Conservation (phyloP, 768 basidiomycete species). For the Stropharia rugosoannulata region DNA sequence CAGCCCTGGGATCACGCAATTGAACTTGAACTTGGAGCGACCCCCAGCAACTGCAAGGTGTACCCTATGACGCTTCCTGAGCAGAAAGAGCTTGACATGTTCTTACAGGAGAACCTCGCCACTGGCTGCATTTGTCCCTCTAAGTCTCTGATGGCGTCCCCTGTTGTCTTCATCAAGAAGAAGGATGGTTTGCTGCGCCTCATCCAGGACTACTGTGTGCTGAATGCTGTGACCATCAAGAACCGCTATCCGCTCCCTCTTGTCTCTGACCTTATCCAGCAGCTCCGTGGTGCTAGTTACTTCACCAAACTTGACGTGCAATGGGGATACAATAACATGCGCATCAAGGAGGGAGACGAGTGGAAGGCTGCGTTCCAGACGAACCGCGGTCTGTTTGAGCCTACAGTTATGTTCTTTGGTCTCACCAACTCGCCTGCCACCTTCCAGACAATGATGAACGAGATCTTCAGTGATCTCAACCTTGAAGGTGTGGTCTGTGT, state of each 20-base stretch:
- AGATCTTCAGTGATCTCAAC: too few relatives aligned
- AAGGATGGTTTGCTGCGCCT: not conserved
- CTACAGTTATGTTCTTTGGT: constrained; percentile 34
- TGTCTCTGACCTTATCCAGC: constrained; percentile 14
- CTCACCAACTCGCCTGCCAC: constrained; percentile 21
- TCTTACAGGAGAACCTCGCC: not conserved
- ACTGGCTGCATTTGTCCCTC: not conserved
- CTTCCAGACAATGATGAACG: too few relatives aligned
- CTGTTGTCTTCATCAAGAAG: not conserved
- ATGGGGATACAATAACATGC: too few relatives aligned
- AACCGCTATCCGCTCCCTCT: constrained; percentile 29
- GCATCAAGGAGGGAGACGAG: constrained; percentile 10
- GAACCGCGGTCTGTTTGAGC: constrained; percentile 31
- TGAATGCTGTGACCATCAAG: constrained; percentile 28
- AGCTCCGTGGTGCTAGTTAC: too few relatives aligned
- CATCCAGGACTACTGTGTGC: constrained; percentile 25
- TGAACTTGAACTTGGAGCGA: not conserved
- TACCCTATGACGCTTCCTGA: constrained; percentile 22
- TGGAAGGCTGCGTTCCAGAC: constrained; percentile 43
- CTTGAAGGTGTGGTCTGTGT: too few relatives aligned
- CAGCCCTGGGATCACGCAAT: too few relatives aligned
- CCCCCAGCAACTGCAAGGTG: not conserved
- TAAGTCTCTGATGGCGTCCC: not conserved
- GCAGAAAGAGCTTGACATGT: constrained; percentile 20
- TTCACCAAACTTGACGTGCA: too few relatives aligned